These are phyloP conservation scores for Globisporangium cederbergense DNA, from an alignment of 352 stramenopile genomes.

Conservation along the genomic window DNA sequence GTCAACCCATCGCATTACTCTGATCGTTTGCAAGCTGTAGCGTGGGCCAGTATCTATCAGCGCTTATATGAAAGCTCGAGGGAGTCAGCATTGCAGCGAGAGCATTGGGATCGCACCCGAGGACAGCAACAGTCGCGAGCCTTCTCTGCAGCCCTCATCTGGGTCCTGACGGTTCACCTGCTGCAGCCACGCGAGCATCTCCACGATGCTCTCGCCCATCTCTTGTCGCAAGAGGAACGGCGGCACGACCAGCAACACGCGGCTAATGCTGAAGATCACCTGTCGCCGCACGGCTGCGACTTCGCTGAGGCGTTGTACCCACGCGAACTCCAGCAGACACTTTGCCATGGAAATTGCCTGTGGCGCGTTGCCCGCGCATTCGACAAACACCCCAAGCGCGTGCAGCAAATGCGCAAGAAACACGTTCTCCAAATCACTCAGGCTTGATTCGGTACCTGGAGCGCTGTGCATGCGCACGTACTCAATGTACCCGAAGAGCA, in stretches of 20 bases:
- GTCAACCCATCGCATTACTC: not conserved
- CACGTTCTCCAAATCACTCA: slow-evolving; percentile 59
- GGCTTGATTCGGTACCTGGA: slow-evolving; percentile 11
- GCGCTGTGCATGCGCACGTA: slow-evolving; percentile 35
- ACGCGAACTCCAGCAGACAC: slow-evolving; percentile 66
- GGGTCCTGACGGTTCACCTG: slow-evolving; percentile 41
- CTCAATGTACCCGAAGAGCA: slow-evolving; percentile 69
- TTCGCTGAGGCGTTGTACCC: slow-evolving; percentile 38
- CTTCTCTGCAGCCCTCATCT: slow-evolving; percentile 69
- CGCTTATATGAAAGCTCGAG: not conserved
- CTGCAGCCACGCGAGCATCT: slow-evolving; percentile 54
- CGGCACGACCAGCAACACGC: slow-evolving; percentile 59
- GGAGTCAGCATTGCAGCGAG: slow-evolving; percentile 14
- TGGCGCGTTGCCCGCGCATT: slow-evolving; percentile 58
- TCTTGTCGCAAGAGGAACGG: slow-evolving; percentile 56
- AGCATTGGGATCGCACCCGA: slow-evolving; percentile 35
- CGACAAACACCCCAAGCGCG: slow-evolving; percentile 59
- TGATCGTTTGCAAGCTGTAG: not conserved
- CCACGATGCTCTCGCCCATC: slow-evolving; percentile 35
- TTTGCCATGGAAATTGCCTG: slow-evolving; percentile 67
- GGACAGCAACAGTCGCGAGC: slow-evolving; percentile 46
- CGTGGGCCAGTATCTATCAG: not conserved
- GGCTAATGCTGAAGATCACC: slow-evolving; percentile 70
- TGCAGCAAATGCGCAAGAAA: slow-evolving; percentile 74
- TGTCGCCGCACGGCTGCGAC: slow-evolving; percentile 64